These are phyloP conservation scores for Gastrolobium villosum DNA, from an alignment of 306 rosid species.

Conservation along the genomic window DNA sequence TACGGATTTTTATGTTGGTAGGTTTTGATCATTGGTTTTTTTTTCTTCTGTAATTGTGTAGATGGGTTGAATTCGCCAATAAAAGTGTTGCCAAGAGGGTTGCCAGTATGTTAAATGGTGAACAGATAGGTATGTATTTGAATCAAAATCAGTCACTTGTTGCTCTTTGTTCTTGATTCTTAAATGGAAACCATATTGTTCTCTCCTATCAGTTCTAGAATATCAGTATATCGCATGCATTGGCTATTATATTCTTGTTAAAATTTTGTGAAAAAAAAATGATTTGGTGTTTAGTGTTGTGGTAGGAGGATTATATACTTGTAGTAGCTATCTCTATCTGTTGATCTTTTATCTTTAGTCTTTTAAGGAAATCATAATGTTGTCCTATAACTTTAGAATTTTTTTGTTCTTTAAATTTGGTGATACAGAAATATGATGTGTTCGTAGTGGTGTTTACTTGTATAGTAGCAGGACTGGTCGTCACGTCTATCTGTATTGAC, in stretches of 20 bases:
- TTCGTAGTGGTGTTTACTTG: background rate
- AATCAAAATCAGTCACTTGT: background rate
- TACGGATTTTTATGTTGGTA: background rate
- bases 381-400: background rate
- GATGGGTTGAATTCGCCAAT: slow-evolving; percentile 90
- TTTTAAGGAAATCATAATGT: slow-evolving; percentile 12
- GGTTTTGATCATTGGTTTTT: slow-evolving; percentile 34
- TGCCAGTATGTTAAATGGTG: slow-evolving; percentile 85
- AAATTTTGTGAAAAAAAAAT: background rate
- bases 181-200: background rate
- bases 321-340: background rate
- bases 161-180: background rate
- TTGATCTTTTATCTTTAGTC: background rate
- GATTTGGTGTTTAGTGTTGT: slow-evolving; percentile 3
- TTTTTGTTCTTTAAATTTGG: background rate
- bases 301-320: slow-evolving; percentile 12
- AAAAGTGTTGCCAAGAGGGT: slow-evolving; percentile 85
- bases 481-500: slow-evolving; percentile 15
- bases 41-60: slow-evolving; percentile 49
- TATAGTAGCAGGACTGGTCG: slow-evolving; percentile 4
- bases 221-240: background rate
- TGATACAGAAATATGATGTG: background rate
- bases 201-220: background rate
- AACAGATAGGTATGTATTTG: slow-evolving; percentile 76
- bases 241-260: background rate